Evolutionary conservation across 768 basidiomycete genomes (phyloP), one percentile per base, ranked within the genome.

Genomic region (Lyophyllum shimeji): DNA sequence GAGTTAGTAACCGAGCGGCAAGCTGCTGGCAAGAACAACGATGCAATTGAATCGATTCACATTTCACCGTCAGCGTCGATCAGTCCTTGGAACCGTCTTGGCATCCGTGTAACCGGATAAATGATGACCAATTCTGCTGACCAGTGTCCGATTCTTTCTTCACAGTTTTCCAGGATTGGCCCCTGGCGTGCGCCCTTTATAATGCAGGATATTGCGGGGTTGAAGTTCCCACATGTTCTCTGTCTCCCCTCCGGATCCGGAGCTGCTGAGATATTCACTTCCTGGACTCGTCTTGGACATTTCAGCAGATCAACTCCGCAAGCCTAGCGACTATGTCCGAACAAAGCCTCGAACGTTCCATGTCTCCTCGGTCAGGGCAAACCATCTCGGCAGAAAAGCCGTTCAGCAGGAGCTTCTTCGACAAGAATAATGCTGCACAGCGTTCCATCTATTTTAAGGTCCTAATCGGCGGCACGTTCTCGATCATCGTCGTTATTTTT

Each of bases 391-490:
- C 46, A 21, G 50, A 56, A 34, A 63, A 42, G 51, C 63, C 63
- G 13, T 67, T 65, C 55, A 62, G 15, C 47, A 40, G 46, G 29
- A 24, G 23, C 33, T 74, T 73, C 56, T 66, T 70, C 24, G 73
- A 73, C 58, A 63, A 64, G 23, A 60, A 65, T 43, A 57, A 55
- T 29, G 56, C 61, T 0, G 52, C 63, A 0, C 69, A 69, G n/a
- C 77, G 83, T 31, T 65, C 59, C 24, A 57, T 60, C 13, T 86
- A 83, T 71, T 55, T 84, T 51, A 79, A 74, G 60, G 71, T 76
- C 7, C 67, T 82, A 43, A n/a, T 73, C 7, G 60, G 61, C 6
- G 76, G 75, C 15, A 62, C 71, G 2, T 58, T 72, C 12, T 51
- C 77, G 24, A 63, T 82, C 17, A 63, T 73, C 13, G 43, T 82